phyloP scores from a whole-genome alignment of 768 basidiomycete species.

The Termitomyces sp. region DNA sequence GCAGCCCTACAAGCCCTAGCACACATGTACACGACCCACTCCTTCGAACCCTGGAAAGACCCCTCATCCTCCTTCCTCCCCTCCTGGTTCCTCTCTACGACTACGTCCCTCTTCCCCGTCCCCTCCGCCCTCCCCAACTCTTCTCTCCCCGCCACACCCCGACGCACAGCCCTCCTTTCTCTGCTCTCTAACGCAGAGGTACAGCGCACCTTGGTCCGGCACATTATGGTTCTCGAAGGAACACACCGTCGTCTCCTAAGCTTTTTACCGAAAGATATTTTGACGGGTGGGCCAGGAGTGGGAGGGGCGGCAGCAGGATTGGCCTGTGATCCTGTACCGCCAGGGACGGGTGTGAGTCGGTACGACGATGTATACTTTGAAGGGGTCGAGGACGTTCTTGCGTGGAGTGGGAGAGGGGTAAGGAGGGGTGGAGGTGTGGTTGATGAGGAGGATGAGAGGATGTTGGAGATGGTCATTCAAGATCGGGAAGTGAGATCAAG shows the following conservation, averaged over 20 bases:
- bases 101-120: slow-evolving; percentile 35
- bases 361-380: slow-evolving; percentile 79
- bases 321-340: slow-evolving; percentile 87
- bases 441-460: slow-evolving; percentile 41
- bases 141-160: slow-evolving; percentile 27
- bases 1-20: slow-evolving; percentile 72
- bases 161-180: slow-evolving; percentile 23
- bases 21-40: slow-evolving; percentile 82
- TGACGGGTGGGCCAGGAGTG: slow-evolving; percentile 23
- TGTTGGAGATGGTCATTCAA: slow-evolving; percentile 51
- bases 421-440: slow-evolving; percentile 18
- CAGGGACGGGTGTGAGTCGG: slow-evolving; percentile 44
- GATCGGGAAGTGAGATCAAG: slow-evolving; percentile 45
- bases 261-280: slow-evolving; percentile 62
- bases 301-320: slow-evolving; percentile 43
- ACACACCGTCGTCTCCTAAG: slow-evolving; percentile 54
- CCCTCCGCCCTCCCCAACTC: slow-evolving; percentile 33
- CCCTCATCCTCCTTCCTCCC: slow-evolving; percentile 45
- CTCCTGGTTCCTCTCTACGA: slow-evolving; percentile 66
- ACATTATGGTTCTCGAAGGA: slow-evolving; percentile 69
- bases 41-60: slow-evolving; percentile 78
- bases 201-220: slow-evolving; percentile 59
- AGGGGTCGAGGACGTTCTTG: slow-evolving; percentile 49
- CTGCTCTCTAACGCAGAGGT: slow-evolving; percentile 36
- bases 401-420: slow-evolving; percentile 19